Evolutionary conservation across 345 rosid species (phyloP).

Genomic region (Acer yangbiense): DNA sequence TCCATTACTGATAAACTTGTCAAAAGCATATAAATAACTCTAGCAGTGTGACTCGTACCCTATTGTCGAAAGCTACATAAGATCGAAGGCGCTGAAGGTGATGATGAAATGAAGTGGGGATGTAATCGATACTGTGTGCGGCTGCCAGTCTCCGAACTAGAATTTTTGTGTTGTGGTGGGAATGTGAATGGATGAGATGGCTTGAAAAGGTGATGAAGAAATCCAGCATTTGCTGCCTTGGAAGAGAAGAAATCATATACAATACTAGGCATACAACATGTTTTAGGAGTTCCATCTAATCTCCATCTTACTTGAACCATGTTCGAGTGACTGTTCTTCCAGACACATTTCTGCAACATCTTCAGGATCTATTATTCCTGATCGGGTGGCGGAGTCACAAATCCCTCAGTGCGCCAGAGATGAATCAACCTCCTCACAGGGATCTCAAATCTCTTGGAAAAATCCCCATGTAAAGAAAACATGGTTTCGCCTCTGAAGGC

Average conservation of each 20-base stretch:
- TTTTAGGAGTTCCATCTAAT: constrained; percentile 38
- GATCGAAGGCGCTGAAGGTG: constrained; percentile 13
- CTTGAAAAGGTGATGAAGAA: constrained; percentile 18
- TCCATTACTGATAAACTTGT: constrained; percentile 21
- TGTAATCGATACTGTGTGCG: background rate
- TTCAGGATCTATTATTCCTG: no score
- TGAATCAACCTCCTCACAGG: no score
- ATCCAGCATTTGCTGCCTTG: constrained; percentile 6
- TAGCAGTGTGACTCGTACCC: background rate
- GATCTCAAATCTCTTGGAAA: no score
- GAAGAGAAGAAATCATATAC: constrained; percentile 20
- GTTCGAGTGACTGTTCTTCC: constrained; percentile 11
- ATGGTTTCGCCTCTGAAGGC: constrained; percentile 17
- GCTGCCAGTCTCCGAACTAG: constrained; percentile 20
- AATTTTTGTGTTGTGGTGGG: background rate
- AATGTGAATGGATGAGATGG: background rate
- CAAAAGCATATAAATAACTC: background rate
- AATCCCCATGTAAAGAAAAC: no score
- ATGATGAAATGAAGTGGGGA: background rate
- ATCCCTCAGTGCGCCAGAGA: no score
- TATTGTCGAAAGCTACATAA: constrained; percentile 19
- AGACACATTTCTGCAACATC: no score
- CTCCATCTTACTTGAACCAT: constrained; percentile 35
- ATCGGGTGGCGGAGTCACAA: no score
- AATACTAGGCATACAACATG: constrained; percentile 12